phyloP scores from a whole-genome alignment of 179 eudicot species.

The Gypsophila paniculata region DNA sequence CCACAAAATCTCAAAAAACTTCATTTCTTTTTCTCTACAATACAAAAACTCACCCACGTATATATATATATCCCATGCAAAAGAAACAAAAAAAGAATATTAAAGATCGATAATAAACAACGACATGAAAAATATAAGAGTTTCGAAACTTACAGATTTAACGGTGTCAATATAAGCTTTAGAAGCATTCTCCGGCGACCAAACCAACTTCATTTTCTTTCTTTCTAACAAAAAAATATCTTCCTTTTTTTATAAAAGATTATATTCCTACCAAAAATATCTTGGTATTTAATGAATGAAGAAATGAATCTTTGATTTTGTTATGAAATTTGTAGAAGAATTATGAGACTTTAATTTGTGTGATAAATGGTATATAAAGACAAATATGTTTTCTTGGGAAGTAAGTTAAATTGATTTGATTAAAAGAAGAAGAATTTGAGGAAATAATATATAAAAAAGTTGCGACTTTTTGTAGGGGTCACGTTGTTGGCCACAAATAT shows the following conservation, averaged over 20 bases:
- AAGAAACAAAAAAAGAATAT: no score
- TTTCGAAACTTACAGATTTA: conserved; percentile 49
- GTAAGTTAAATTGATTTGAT: neutral
- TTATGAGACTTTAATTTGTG: no score
- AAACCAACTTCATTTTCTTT: conserved; percentile 57
- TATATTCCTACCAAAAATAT: no score
- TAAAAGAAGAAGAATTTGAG: neutral
- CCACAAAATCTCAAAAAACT: neutral
- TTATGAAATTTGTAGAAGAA: neutral
- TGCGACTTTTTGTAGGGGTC: neutral
- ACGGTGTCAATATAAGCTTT: conserved; percentile 84
- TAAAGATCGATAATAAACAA: neutral
- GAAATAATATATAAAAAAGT: neutral
- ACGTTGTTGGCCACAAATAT: neutral
- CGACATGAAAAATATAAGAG: neutral
- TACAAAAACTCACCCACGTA: no score
- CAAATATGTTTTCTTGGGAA: neutral
- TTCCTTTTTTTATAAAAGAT: neutral
- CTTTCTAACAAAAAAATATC: neutral
- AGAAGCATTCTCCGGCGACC: conserved; percentile 77
- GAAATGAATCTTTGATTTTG: no score
- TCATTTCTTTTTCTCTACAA: no score
- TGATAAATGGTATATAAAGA: neutral
- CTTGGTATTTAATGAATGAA: no score
- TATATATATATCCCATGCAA: neutral